A percentile compares a stretch with the other conserved stretches of the same genome.
These are phyloP conservation scores for Cryphonectria carpinicola DNA, from an alignment of 2,329 filamentous ascomycete genomes.

Conservation along the genomic window DNA sequence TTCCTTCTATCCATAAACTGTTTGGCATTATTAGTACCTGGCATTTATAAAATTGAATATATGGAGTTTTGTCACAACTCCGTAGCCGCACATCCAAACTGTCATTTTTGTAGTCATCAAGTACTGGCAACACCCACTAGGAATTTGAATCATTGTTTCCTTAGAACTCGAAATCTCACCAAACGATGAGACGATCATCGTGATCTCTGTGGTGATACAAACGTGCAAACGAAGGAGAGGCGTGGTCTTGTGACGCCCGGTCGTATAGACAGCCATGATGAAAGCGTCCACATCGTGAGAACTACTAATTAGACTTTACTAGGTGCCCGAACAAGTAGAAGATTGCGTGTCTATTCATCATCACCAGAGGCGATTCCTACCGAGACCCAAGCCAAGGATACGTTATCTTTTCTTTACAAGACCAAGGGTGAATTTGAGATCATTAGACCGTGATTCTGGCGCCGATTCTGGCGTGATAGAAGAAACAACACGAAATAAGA, in stretches of 20 bases:
- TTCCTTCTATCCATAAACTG: too few species aligned
- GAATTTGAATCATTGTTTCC: too few species aligned
- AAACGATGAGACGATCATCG: not conserved
- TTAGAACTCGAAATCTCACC: too few species aligned
- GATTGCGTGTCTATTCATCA: not conserved
- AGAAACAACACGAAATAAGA: not conserved
- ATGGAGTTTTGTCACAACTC: too few species aligned
- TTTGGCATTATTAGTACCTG: too few species aligned
- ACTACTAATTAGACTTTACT: not conserved
- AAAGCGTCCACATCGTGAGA: not conserved
- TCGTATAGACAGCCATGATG: not conserved
- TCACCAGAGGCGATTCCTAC: not conserved
- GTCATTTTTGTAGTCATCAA: too few species aligned
- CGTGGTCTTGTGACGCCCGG: not conserved
- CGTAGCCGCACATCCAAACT: too few species aligned
- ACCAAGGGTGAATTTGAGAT: not conserved
- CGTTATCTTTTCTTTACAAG: too few species aligned
- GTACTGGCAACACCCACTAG: too few species aligned
- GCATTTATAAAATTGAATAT: too few species aligned
- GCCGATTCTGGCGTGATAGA: too few species aligned
- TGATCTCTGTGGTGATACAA: not conserved
- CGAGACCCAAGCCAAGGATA: too few species aligned
- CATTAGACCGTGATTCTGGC: not conserved
- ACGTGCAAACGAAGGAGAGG: not conserved
- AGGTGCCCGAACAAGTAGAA: not conserved